Evolutionary conservation across 768 basidiomycete species (phyloP).

Genomic region (Phlebiopsis flavidoalba): DNA sequence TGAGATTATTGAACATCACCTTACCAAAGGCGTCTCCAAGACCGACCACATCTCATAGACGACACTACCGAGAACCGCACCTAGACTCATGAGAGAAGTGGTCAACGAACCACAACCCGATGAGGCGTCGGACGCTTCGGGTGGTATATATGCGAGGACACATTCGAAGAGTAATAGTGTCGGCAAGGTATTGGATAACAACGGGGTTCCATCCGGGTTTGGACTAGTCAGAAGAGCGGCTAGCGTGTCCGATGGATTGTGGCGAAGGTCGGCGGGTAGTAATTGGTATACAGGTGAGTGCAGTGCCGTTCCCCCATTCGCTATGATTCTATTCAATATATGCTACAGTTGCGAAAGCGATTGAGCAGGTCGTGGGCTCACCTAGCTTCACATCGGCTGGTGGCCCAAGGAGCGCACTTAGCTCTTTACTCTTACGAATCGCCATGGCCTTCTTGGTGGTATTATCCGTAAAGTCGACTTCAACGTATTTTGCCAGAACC

Average conservation of each 20-base stretch:
- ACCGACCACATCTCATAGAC: slow-evolving; percentile 95
- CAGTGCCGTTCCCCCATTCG: slow-evolving; percentile 56
- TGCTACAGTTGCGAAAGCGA: slow-evolving; percentile 26
- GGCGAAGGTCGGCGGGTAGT: slow-evolving; percentile 72
- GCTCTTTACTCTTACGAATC: slow-evolving; percentile 62
- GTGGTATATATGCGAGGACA: slow-evolving; percentile 83
- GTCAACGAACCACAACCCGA: slow-evolving; percentile 73
- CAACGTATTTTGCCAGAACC: slow-evolving; percentile 60
- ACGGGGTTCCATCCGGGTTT: slow-evolving; percentile 15
- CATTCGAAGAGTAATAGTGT: slow-evolving; percentile 92
- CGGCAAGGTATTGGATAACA: slow-evolving; percentile 61
- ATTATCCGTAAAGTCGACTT: slow-evolving; percentile 87
- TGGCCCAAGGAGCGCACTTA: slow-evolving; percentile 46
- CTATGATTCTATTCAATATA: slow-evolving; percentile 41
- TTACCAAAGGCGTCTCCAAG: slow-evolving; percentile 85
- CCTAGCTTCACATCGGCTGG: slow-evolving; percentile 38
- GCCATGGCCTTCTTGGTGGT: slow-evolving; percentile 80
- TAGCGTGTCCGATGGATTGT: slow-evolving; percentile 45
- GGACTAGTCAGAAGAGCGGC: slow-evolving; percentile 30
- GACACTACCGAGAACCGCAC: slow-evolving; percentile 44
- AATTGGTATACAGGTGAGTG: slow-evolving; percentile 60
- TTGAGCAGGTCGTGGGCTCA: slow-evolving; percentile 20
- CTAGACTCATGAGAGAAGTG: slow-evolving; percentile 34
- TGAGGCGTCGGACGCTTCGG: slow-evolving; percentile 51
- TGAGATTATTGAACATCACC: slow-evolving; percentile 87